Conservation (phyloP, 2,329 filamentous ascomycete genomes). For the Colletotrichum australisinense region DNA sequence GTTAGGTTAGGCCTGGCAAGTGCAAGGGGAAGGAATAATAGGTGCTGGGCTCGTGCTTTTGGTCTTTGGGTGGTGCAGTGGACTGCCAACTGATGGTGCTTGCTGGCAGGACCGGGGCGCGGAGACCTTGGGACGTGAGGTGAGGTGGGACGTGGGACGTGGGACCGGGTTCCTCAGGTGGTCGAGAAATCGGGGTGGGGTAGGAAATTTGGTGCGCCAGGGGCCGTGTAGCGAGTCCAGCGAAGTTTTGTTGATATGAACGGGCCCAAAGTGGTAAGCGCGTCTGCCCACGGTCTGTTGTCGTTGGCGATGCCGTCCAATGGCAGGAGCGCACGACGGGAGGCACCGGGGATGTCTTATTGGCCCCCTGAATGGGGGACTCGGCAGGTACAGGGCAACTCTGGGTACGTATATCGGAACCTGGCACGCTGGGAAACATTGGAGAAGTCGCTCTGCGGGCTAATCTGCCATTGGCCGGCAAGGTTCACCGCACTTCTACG, state of each 20-base stretch:
- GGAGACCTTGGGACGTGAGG: slow-evolving; percentile 6
- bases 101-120: neutral
- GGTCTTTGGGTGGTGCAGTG: slow-evolving; percentile 10
- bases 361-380: slow-evolving; percentile 14
- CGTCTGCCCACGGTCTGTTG: slow-evolving; percentile 30
- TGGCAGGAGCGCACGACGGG: neutral
- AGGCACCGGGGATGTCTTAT: slow-evolving; percentile 19
- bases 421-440: neutral
- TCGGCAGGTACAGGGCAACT: slow-evolving; percentile 20
- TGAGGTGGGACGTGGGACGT: neutral
- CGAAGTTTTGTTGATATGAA: slow-evolving; percentile 37
- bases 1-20: slow-evolving; percentile 25
- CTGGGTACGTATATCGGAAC: neutral
- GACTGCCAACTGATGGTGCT: slow-evolving; percentile 8
- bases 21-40: slow-evolving; percentile 32
- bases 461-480: slow-evolving; percentile 17
- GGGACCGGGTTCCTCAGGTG: slow-evolving; percentile 29
- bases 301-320: slow-evolving; percentile 17
- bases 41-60: slow-evolving; percentile 33
- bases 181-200: slow-evolving; percentile 21
- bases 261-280: slow-evolving; percentile 37
- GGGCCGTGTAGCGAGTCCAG: slow-evolving; percentile 32
- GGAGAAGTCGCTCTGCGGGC: neutral
- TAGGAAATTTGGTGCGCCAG: slow-evolving; percentile 36
- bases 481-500: slow-evolving; percentile 23